phyloP scores from a whole-genome alignment of 192 early-diverging fungal genomes.

The Entomortierella parvispora region DNA sequence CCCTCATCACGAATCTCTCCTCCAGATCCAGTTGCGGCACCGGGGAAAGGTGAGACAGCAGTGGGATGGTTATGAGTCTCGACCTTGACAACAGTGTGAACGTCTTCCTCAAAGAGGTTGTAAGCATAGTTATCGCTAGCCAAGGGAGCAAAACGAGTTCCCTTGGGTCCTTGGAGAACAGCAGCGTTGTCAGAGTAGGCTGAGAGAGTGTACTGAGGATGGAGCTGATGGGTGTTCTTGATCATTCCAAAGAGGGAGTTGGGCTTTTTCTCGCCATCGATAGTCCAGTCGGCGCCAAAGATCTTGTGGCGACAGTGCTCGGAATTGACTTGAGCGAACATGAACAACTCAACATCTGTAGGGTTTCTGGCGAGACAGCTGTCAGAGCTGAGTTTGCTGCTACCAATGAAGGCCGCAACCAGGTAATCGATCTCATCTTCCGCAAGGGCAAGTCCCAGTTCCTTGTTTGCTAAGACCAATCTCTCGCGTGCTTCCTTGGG shows the following conservation, averaged over 20 bases:
- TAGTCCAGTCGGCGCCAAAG: conserved; percentile 98
- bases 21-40: conserved; percentile 97
- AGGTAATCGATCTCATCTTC: conserved; percentile 97
- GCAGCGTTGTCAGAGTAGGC: conserved; percentile 99
- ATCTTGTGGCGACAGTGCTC: conserved; percentile 99
- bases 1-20: conserved; percentile 99
- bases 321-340: conserved; percentile 99
- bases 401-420: conserved; percentile 79
- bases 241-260: conserved; percentile 97
- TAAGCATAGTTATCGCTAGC: conserved; percentile 65
- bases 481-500: conserved; percentile 64
- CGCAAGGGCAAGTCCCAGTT: conserved; percentile 95
- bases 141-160: conserved; percentile 65
- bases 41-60: conserved; percentile 97
- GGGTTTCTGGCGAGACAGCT: conserved; percentile 79
- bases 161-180: conserved; percentile 84
- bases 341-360: conserved; percentile 99
- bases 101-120: conserved; percentile 68
- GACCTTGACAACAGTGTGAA: conserved; percentile 96
- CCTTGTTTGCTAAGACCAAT: conserved; percentile 83
- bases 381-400: conserved; percentile 53
- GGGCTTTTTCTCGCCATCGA: conserved; percentile 84
- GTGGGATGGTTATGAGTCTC: conserved; percentile 99
- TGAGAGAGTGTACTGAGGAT: conserved; percentile 87
- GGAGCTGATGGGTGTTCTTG: conserved; percentile 86